Conservation (phyloP, 768 basidiomycete species). For the Boletellus sp. region DNA sequence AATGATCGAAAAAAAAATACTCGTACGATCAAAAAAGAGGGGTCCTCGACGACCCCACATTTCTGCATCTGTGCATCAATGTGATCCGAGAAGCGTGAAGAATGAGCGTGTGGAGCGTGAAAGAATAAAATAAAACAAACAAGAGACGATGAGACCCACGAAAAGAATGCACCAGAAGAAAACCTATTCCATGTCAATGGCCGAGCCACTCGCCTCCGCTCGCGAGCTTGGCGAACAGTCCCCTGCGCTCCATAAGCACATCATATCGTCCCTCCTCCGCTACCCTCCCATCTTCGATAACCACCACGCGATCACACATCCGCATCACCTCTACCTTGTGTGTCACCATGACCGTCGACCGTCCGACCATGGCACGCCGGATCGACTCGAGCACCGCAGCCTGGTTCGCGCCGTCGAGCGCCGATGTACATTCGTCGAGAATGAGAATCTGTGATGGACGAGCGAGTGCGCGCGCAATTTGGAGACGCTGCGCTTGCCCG, state of each 20-base stretch:
- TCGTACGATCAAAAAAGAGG: background rate
- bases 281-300: slow-evolving; percentile 72
- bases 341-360: slow-evolving; percentile 89
- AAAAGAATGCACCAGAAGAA: background rate
- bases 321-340: slow-evolving; percentile 90
- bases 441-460: slow-evolving; percentile 71
- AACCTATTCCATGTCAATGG: slow-evolving; percentile 11
- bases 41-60: background rate
- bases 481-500: slow-evolving; percentile 90
- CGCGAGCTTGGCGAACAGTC: slow-evolving; percentile 74
- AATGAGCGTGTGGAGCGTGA: background rate
- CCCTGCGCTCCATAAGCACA: slow-evolving; percentile 59
- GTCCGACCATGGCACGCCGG: slow-evolving; percentile 53
- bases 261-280: slow-evolving; percentile 79
- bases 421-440: slow-evolving; percentile 94
- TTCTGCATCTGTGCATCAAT: background rate
- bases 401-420: slow-evolving; percentile 84
- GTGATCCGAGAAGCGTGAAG: background rate
- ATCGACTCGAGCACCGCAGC: slow-evolving; percentile 78
- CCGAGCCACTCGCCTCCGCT: slow-evolving; percentile 69
- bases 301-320: slow-evolving; percentile 86
- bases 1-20: background rate
- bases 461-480: slow-evolving; percentile 89
- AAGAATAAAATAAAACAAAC: background rate
- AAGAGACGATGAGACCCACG: background rate